These are phyloP conservation scores for Carex arenaria DNA, from an alignment of 202 grass and related monocot species.

Conservation along the genomic window DNA sequence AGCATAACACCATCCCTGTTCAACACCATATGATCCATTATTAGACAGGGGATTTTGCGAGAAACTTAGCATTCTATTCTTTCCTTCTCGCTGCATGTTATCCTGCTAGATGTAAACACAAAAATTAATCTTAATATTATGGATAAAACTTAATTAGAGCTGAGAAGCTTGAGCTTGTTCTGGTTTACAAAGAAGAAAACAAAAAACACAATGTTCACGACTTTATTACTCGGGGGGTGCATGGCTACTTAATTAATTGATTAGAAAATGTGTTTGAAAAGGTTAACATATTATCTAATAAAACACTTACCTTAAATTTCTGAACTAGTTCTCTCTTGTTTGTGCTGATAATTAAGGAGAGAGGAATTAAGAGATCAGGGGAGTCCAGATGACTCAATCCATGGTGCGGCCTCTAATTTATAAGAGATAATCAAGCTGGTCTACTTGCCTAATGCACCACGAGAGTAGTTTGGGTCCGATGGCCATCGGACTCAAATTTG, in stretches of 20 bases:
- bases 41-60: conserved; percentile 27
- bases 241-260: neutral
- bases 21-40: neutral
- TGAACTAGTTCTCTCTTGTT: conserved; percentile 3
- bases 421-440: conserved; percentile 4
- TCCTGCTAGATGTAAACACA: neutral
- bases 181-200: neutral
- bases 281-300: neutral
- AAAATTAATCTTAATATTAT: neutral
- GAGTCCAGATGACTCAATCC: neutral
- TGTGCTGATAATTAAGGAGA: neutral
- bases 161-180: neutral
- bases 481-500: too few relatives aligned
- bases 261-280: conserved; percentile 4
- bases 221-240: neutral
- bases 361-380: neutral
- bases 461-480: too few relatives aligned
- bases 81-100: conserved; percentile 40
- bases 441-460: neutral
- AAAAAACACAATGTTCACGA: neutral
- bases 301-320: neutral
- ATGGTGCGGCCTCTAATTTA: conserved; percentile 3
- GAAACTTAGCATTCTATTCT: conserved; percentile 50
- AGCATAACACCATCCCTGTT: conserved; percentile 17
- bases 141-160: neutral